Percentiles rank a stretch among this genome's conserved stretches.
Evolutionary conservation across 345 rosid genomes (phyloP).

Genomic region (Aquilaria yunnanensis): DNA sequence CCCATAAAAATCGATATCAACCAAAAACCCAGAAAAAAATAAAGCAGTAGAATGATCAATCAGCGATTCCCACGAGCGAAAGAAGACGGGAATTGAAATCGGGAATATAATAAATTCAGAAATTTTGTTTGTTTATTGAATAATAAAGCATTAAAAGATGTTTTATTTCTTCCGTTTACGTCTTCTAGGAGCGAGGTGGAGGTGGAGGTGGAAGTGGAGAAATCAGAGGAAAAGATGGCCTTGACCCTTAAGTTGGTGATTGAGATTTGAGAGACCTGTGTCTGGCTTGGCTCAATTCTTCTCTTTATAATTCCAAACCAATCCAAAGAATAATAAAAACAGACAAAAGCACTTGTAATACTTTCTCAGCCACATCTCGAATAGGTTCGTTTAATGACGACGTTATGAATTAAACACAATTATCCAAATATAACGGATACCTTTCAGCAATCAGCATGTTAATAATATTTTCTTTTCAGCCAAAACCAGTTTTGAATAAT

Average conservation of each 20-base stretch:
- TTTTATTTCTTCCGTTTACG: conserved; percentile 8
- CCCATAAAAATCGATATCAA: conserved; percentile 18
- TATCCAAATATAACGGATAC: too few relatives aligned
- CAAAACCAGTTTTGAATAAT: too few relatives aligned
- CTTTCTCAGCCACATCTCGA: too few relatives aligned
- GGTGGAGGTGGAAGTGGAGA: conserved; percentile 15
- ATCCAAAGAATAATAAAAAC: neutral
- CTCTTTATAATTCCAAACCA: conserved; percentile 24
- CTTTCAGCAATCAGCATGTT: too few relatives aligned
- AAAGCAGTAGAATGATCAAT: neutral
- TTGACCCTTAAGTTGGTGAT: conserved; percentile 10
- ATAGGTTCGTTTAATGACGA: too few relatives aligned
- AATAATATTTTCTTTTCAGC: too few relatives aligned
- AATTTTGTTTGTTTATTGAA: neutral
- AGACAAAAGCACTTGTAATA: neutral
- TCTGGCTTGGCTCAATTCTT: neutral
- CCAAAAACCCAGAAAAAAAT: conserved; percentile 3
- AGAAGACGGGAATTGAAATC: neutral
- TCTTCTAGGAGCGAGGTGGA: neutral
- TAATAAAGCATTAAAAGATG: too few relatives aligned
- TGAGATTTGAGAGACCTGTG: conserved; percentile 9
- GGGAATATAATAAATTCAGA: neutral
- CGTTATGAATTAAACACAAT: too few relatives aligned
- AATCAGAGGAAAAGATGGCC: neutral
- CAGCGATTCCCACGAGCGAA: neutral